phyloP scores from a whole-genome alignment of 192 early-diverging fungal species.

The Geosiphon pyriformis region DNA sequence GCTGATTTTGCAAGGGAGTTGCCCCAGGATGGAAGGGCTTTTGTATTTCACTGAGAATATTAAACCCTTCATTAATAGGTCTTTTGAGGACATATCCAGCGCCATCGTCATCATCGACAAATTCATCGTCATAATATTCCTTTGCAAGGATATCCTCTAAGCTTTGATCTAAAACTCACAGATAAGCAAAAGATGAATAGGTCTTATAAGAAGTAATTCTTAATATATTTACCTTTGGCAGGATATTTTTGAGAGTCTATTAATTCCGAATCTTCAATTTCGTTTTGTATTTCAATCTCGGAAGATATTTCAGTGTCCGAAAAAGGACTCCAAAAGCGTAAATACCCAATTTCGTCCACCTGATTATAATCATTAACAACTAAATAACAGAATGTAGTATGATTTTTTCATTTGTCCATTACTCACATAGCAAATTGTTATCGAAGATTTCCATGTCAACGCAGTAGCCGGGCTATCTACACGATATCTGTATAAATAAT shows the following conservation, averaged over 20 bases:
- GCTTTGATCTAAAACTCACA: not conserved
- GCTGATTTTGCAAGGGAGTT: conserved; percentile 52
- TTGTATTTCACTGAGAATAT: conserved; percentile 38
- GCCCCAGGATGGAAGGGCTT: conserved; percentile 82
- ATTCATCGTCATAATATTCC: conserved; percentile 48
- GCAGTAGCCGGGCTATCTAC: not conserved
- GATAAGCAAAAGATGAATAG: not conserved
- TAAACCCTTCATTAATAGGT: conserved; percentile 19
- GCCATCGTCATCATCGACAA: conserved; percentile 88
- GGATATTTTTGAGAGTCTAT: too few species aligned
- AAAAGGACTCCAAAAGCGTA: conserved; percentile 1
- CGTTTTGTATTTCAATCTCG: not conserved
- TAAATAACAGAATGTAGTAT: too few species aligned
- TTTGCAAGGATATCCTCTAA: not conserved
- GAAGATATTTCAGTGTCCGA: not conserved
- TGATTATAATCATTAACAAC: not conserved
- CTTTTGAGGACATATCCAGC: conserved; percentile 55
- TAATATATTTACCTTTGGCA: too few species aligned
- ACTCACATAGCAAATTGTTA: not conserved
- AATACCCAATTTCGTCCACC: not conserved
- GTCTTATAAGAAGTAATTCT: too few species aligned
- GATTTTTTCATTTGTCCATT: too few species aligned
- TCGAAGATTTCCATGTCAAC: not conserved
- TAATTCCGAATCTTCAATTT: not conserved
- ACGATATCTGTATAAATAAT: not conserved